Evolutionary conservation across 164 flowering plant species (phyloP).

Genomic region (Magnolia sinica): DNA sequence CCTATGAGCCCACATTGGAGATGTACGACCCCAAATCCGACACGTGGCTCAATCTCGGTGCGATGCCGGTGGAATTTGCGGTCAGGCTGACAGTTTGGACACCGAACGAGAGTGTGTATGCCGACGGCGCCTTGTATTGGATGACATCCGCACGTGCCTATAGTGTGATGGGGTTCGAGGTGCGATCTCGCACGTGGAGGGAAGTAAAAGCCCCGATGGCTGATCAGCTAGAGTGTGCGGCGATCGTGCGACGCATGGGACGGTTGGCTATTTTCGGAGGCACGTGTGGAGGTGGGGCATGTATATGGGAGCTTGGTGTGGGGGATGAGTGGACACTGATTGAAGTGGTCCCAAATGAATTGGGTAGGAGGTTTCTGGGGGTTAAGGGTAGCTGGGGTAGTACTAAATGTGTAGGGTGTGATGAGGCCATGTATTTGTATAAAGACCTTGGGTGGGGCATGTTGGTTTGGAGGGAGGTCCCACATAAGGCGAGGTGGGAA

Average conservation of each 20-base stretch:
- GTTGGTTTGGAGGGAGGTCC: slow-evolving; percentile 44
- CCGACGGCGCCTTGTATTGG: slow-evolving; percentile 49
- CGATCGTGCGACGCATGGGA: slow-evolving; percentile 23
- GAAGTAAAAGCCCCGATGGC: slow-evolving; percentile 56
- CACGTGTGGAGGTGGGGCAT: slow-evolving; percentile 28
- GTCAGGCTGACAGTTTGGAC: slow-evolving; percentile 70
- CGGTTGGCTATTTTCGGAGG: slow-evolving; percentile 49
- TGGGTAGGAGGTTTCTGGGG: slow-evolving; percentile 37
- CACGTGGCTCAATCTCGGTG: slow-evolving; percentile 36
- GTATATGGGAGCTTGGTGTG: slow-evolving; percentile 51
- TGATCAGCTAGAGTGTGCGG: slow-evolving; percentile 51
- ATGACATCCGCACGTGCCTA: slow-evolving; percentile 67
- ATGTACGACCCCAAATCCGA: slow-evolving; percentile 43
- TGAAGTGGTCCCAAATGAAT: slow-evolving; percentile 41
- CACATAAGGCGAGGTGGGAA: slow-evolving; percentile 34
- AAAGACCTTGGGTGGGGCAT: slow-evolving; percentile 48
- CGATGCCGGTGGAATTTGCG: slow-evolving; percentile 49
- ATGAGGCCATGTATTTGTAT: slow-evolving; percentile 46
- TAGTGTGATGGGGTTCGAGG: slow-evolving; percentile 43
- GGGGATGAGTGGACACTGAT: slow-evolving; percentile 37
- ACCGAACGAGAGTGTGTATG: slow-evolving; percentile 51
- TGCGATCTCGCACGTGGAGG: slow-evolving; percentile 37
- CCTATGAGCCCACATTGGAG: slow-evolving; percentile 53
- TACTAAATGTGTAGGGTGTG: slow-evolving; percentile 47
- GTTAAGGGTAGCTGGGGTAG: slow-evolving; percentile 34